Base-by-base conservation (phyloP, 2,329 filamentous ascomycete species). In the Penicillium nordicum region DNA sequence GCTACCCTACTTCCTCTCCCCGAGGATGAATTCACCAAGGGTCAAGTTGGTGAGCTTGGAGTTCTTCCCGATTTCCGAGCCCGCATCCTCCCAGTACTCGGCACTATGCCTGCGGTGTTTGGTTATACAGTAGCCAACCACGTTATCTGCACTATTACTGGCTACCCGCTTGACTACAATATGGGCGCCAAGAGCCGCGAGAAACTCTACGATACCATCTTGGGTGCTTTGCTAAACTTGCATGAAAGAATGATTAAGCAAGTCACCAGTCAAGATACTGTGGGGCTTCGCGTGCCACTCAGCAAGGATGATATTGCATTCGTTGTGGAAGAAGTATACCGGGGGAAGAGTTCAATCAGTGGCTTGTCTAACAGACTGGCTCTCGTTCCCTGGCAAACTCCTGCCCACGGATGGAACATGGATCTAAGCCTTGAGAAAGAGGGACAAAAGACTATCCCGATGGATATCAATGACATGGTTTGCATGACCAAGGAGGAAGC, bases 41-140 rank as follows among this genome's bases (percentile, higher is more conserved):
- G 94, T 18, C 81, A 86, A 18, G 91, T 97, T 0, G 88, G 88
- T 27, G 92, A 97, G 63, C 81, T 97, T 0, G 89, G 92, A 42
- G 90, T 95, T 0, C 82, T 99, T 49, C 89, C 92, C 1, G 92
- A 96, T 70, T 99, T 99, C 73, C 84, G 94, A 25, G 90, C 96
- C 10, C 84, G 94, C n/a, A 99, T 99, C 55, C 76, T 99, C 9
- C 94, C 94, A 0, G 94, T 99, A 0, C 78, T 99, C 3, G 94
- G 94, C 0, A 99, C 94, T 0, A 97, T 99, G 92, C 94, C 94
- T 0, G 93, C 94, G 2, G 88, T 97, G 0, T 99, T 99, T 72
- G 94, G 94, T 9, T 89, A 97, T 54, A 89, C 88, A 0, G 85
- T 90, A 9, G 94, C 94, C 4, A 99, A 97, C 74, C 91, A 97